Evolutionary conservation across 345 rosid species (phyloP), one percentile per base, ranked within the genome.

Genomic region (Aethionema arabicum): DNA sequence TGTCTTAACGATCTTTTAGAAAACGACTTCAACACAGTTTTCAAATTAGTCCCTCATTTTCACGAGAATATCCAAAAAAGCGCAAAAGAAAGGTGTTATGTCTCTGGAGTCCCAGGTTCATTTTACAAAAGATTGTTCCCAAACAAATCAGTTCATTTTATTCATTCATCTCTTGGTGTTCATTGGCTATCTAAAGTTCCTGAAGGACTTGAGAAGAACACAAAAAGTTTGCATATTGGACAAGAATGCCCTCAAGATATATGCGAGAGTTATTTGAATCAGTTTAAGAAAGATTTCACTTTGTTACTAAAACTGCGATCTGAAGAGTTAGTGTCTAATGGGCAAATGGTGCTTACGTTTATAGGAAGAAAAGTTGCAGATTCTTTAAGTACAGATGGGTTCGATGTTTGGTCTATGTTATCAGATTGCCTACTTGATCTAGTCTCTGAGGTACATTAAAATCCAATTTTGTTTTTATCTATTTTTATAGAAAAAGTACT

Each of bases 361-460:
- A 7, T 40, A 11, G 44, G 44, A 8, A 40, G 44, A 40, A 40
- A 40, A 21, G 27, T 21, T 21, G 27, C 27, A 21, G 27, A 21
- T 21, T 21, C 27, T 21, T 21, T 2, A 21, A 1, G 2, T 21
- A 21, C 1, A 21, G 27, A 21, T 21, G 1, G 27, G 1, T 21
- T 21, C 27, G 2, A 67, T 10, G 56, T 67, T 38, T 67, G 71
- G 71, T 56, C 59, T 32, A 32, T 73, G 56, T 21, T 75, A 47
- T 61, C 79, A 0, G 66, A 52, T 32, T 63, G 77, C 30, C 54
- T 80, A 16, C 60, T 57, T 6, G 72, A 75, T 42, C 62, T 79
- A 65, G 76, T 67, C 12, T 29, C 66, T 2, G 76, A 78, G 77
- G 82, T 76, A 48, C 7, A 56, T n/a, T n/a, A n/a, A n/a, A n/a